Evolutionary conservation across 2,329 filamentous ascomycete genomes (phyloP).

Genomic region (Xylariales sp.): DNA sequence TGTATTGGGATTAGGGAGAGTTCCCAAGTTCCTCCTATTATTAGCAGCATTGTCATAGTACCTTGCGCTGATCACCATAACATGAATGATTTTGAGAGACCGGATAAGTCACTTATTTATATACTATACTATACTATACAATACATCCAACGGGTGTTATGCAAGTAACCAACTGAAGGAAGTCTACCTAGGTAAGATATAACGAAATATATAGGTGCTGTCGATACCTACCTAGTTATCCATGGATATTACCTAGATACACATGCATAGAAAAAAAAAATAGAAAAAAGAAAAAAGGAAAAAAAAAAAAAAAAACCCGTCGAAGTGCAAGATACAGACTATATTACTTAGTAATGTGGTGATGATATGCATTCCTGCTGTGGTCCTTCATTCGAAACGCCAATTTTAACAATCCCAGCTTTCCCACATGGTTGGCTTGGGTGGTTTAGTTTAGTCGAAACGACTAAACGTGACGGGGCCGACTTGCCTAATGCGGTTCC

Average conservation of each 20-base stretch:
- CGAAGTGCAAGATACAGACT: conserved; percentile 5
- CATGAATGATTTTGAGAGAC: neutral
- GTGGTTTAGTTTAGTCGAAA: conserved; percentile 46
- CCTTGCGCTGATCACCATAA: conserved; percentile 3
- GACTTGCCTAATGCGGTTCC: conserved; percentile 49
- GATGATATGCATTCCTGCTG: conserved; percentile 42
- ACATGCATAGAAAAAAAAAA: too few relatives aligned
- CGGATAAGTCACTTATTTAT: neutral
- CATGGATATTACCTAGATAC: too few relatives aligned
- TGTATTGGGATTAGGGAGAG: neutral
- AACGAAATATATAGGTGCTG: too few relatives aligned
- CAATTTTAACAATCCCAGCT: conserved; percentile 48
- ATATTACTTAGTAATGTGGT: conserved; percentile 13
- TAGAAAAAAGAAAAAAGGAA: too few relatives aligned
- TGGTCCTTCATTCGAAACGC: conserved; percentile 45
- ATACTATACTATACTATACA: too few relatives aligned
- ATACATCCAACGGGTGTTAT: neutral
- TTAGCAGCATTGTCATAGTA: conserved; percentile 13
- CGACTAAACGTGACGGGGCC: conserved; percentile 45
- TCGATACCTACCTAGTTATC: too few relatives aligned
- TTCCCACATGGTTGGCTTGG: conserved; percentile 41
- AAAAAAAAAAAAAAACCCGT: neutral
- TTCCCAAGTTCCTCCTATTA: conserved; percentile 17
- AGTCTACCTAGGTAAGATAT: neutral
- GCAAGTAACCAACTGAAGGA: neutral